Evolutionary conservation across 1,284 basidiomycete genomes (phyloP), one percentile per base, ranked within the genome.

Genomic region (Rhodotorula sp.): DNA sequence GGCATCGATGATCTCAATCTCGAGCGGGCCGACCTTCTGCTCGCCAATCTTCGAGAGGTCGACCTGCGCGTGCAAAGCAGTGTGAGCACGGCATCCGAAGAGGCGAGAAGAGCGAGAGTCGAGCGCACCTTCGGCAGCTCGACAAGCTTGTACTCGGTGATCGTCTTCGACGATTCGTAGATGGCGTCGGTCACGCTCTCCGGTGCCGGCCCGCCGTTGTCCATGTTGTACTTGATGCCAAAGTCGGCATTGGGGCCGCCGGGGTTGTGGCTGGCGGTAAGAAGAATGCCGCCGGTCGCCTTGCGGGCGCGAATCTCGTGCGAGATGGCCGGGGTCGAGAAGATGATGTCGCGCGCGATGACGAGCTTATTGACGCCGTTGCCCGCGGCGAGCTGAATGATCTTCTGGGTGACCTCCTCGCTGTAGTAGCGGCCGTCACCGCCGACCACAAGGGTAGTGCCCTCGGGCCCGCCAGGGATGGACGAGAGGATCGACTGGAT

Each of bases 211-310:
- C 96, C 97, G 75, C 96, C 96, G 80, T 99, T 99, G 58, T 90
- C 89, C 69, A 94, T 90, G 84, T 99, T 99, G 86, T 97, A 98
- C 85, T 99, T 99, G 88, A 99, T 97, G 72, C 96, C 96, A 82
- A 99, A 99, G 83, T 99, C 96, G 79, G 92, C 91, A 79, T 98
- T 88, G 39, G 97, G 96, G 57, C 96, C 96, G 74, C 96, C 96
- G 19, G 96, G 95, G 84, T 99, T 99, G 87, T 99, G 96, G 75
- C 89, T 91, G 37, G 96, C 96, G n/a, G 96, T 99, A 76, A 99
- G 87, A 61, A 99, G 87, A 83, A 99, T 99, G 77, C 96, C 96
- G 64, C 97, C 96, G 79, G 94, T 90, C 2, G 95, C 94, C 84
- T 97, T 95, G 86, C 93, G 92, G 79, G 91, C 91, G 75, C 96